Base-by-base conservation (phyloP, 2,329 filamentous ascomycete genomes). In the Fusarium penzigii region DNA sequence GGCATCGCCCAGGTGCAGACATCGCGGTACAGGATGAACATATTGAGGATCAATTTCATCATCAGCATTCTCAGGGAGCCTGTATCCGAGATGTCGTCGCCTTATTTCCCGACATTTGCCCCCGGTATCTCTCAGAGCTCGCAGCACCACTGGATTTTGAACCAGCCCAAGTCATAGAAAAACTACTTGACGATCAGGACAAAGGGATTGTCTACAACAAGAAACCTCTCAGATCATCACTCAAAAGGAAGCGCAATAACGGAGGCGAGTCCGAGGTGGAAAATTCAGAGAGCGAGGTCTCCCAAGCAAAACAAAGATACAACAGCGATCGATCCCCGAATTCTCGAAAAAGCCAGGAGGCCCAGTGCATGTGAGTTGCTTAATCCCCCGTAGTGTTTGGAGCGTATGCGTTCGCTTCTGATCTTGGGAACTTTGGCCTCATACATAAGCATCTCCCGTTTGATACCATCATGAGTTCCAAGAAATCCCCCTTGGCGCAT, bases 41-140 rank as follows among this genome's bases (percentile, higher is more conserved):
- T 25, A 4, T 25, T 25, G 20, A 25, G 20, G 20, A 25, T 25
- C 5, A 25, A 25, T 25, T 5, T 25, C 20, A 25, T 5, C 20
- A 34, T 13, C 44, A 46, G 34, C 17, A 6, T 4, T n/a, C 29
- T 9, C 47, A 53, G 43, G 49, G 60, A 6, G 39, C 29, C 13
- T 65, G 59, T 17, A 32, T 61, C 6, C 42, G 52, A 25, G 39
- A 42, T n/a, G 56, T 68, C 20, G 41, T 44, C 9, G 42, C 50
- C 5, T 44, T 79, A 9, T 79, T 81, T 51, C 75, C 77, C 0
- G 73, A 80, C 39, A 76, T 81, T 2, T 78, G 75, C 51, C 68
- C 62, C 1, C 53, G 70, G 0, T 75, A 72, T 48, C 63, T 80
- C 12, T 51, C 63, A 6, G 42, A 53, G 5, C 49, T 73, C 5